Evolutionary conservation across 345 rosid genomes (phyloP).

Genomic region (Iberis pinnata): DNA sequence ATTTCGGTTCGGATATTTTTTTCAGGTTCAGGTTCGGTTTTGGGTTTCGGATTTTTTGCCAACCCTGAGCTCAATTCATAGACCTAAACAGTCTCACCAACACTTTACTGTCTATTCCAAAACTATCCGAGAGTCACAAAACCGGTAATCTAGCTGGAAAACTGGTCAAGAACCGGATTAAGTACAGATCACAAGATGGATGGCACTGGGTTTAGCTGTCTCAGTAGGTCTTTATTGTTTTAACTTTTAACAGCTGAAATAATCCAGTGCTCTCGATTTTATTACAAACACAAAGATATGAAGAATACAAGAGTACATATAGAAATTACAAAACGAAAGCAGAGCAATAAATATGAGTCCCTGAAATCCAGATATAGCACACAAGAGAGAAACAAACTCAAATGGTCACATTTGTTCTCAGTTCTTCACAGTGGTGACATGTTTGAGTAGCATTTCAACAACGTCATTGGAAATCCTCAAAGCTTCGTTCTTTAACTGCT

Average conservation of each 20-base stretch:
- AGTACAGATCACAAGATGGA: slow-evolving; percentile 46
- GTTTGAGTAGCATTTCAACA: slow-evolving; percentile 78
- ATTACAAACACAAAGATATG: slow-evolving; percentile 17
- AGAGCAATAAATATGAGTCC: slow-evolving; percentile 7
- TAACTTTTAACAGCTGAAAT: no score
- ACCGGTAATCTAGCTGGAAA: slow-evolving; percentile 24
- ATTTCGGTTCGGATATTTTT: no score
- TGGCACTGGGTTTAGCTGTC: no score
- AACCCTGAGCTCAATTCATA: slow-evolving; percentile 21
- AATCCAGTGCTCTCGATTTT: neutral
- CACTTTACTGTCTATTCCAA: slow-evolving; percentile 1
- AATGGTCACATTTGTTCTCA: slow-evolving; percentile 23
- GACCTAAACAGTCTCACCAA: slow-evolving; percentile 23
- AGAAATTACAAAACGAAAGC: neutral
- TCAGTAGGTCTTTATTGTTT: no score
- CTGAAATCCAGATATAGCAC: slow-evolving; percentile 13
- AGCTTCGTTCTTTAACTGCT: slow-evolving; percentile 47
- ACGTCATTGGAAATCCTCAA: slow-evolving; percentile 63
- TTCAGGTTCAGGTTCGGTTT: no score
- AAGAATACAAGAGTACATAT: slow-evolving; percentile 5
- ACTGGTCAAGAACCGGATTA: slow-evolving; percentile 30
- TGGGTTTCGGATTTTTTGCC: no score
- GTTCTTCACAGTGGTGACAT: slow-evolving; percentile 75
- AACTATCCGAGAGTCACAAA: neutral
- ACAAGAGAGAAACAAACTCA: slow-evolving; percentile 9